Evolutionary conservation across 345 rosid genomes (phyloP).

Genomic region (Arabis alpina): DNA sequence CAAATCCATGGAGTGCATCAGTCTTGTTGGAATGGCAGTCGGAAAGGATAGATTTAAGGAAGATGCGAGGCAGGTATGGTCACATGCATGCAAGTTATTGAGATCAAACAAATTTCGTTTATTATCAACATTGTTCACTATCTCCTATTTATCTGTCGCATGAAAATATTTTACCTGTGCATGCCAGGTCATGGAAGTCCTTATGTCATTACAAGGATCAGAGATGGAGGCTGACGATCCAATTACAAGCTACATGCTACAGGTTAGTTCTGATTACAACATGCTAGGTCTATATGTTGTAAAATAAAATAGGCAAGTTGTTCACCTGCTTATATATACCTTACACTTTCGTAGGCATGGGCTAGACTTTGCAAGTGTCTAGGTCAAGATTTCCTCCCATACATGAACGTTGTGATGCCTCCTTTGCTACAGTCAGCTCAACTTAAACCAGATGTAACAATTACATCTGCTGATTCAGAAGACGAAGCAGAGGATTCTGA

Average conservation of each 20-base stretch:
- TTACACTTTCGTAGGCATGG: conserved; percentile 73
- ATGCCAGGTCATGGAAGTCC: conserved; percentile 97
- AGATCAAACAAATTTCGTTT: conserved; percentile 8
- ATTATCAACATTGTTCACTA: neutral
- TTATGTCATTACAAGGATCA: conserved; percentile 97
- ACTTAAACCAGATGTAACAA: conserved; percentile 98
- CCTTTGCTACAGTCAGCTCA: conserved; percentile 98
- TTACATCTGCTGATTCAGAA: conserved; percentile 97
- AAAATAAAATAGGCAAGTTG: neutral
- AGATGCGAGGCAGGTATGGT: conserved; percentile 92
- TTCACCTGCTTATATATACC: conserved; percentile 20
- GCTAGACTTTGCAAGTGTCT: conserved; percentile 99
- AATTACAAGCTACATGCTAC: conserved; percentile 97
- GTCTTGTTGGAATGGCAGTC: conserved; percentile 99
- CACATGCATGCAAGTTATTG: neutral
- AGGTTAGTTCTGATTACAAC: conserved; percentile 53
- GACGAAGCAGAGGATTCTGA: conserved; percentile 90
- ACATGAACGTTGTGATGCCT: conserved; percentile 98
- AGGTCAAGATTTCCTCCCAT: conserved; percentile 98
- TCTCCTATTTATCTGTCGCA: conserved; percentile 2
- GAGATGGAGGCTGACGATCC: conserved; percentile 99
- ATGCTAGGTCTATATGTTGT: conserved; percentile 9
- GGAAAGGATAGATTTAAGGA: conserved; percentile 97
- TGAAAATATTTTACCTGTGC: conserved; percentile 16
- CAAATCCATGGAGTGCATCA: conserved; percentile 99